Base-by-base conservation (phyloP, 2,329 filamentous ascomycete genomes). In the Colletotrichum sp. region DNA sequence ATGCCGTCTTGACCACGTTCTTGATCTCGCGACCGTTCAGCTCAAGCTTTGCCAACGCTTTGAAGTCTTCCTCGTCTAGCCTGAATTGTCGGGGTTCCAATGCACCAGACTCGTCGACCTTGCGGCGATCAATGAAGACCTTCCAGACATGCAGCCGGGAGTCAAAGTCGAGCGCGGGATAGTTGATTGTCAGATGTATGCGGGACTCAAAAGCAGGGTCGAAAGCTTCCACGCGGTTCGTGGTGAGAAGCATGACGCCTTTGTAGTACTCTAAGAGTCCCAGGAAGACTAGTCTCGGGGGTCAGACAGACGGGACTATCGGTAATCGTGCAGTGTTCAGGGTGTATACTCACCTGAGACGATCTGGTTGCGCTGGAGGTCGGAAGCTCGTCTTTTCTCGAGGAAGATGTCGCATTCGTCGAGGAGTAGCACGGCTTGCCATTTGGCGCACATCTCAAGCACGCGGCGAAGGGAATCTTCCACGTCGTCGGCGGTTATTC, bases 271-370 rank as follows among this genome's bases (percentile, higher is more conserved):
- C 55, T 0, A 59, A 0, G 4, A 59, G 27, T 29, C 55, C 18
- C 2, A 59, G 55, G 55, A 59, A 59, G 3, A 59, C 55, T 51
- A 51, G 4, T 21, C 4, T 3, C 43, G 0, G 11, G 43, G n/a
- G 11, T 51, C 13, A 51, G 43, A 21, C 3, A 21, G 5, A 47
- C 18, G 18, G 38, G 38, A 12, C 38, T 12, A n/a, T 0, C 5
- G 38, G 18, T n/a, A 9, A 47, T 47, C 38, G 3, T n/a, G 1
- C 38, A 47, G 38, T 0, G 12, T 0, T 47, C 38, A 0, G 18
- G 9, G 0, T 0, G 2, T 18, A 47, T 47, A 1, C 38, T 47
- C 18, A 51, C 43, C 43, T 11, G 55, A 29, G 55, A 59, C 27
- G 13, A 59, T 29, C 55, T 59, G 27, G 18, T 33, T 59, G 16